phyloP scores from a whole-genome alignment of 345 rosid species.

The Camelina neglecta region DNA sequence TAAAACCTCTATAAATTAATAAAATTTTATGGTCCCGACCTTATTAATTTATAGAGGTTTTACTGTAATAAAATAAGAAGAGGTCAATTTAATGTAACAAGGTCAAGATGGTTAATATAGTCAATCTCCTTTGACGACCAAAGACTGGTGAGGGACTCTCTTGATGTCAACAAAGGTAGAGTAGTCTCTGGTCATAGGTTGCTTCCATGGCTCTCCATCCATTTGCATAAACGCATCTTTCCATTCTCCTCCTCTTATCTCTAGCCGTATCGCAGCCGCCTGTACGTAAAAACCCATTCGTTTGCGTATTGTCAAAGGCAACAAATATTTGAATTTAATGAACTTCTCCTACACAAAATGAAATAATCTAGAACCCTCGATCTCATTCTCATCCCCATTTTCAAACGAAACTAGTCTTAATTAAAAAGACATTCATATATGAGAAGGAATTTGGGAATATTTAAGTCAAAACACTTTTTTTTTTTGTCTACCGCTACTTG shows the following conservation, averaged over 20 bases:
- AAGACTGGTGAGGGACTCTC: constrained; percentile 75
- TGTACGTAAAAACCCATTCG: constrained; percentile 26
- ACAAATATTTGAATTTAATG: not conserved
- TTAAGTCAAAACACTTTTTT: not conserved
- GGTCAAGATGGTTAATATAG: constrained; percentile 10
- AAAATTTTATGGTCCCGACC: too few species aligned
- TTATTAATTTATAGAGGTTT: too few species aligned
- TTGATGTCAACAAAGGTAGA: constrained; percentile 81
- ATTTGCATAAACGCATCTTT: constrained; percentile 88
- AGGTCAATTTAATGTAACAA: not conserved
- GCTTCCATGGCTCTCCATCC: constrained; percentile 99
- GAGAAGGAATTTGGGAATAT: constrained; percentile 3
- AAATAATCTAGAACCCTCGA: not conserved
- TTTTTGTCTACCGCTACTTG: constrained; percentile 1
- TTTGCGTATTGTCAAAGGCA: too few species aligned
- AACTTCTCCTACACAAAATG: not conserved
- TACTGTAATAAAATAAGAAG: not conserved
- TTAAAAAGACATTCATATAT: not conserved
- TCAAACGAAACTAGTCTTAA: not conserved
- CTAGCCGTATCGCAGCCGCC: constrained; percentile 90
- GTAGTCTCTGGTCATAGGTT: constrained; percentile 67
- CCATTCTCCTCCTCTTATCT: constrained; percentile 92
- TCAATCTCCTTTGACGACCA: constrained; percentile 70
- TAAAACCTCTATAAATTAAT: too few species aligned
- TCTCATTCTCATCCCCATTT: not conserved